A percentile compares a stretch with the other conserved stretches of the same genome.
Conservation (phyloP, 2,329 filamentous ascomycete genomes). For the Aquanectria penicillioides region DNA sequence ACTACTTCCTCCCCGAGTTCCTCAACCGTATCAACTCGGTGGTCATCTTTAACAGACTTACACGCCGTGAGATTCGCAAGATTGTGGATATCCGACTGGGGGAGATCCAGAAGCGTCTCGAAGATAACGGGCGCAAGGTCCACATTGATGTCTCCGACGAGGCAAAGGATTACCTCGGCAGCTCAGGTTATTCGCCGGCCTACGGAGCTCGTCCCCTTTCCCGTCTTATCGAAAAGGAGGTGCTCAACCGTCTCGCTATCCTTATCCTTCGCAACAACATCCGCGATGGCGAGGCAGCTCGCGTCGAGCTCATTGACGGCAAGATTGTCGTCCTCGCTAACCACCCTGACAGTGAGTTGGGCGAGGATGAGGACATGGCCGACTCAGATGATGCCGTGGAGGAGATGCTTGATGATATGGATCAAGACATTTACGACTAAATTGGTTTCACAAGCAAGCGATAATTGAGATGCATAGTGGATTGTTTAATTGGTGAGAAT, state of each 20-base stretch:
- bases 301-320: conserved; percentile 81
- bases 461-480: not conserved
- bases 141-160: conserved; percentile 82
- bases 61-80: conserved; percentile 86
- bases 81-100: conserved; percentile 90
- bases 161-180: conserved; percentile 92
- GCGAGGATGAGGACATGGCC: conserved; percentile 77
- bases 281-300: conserved; percentile 84
- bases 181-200: conserved; percentile 91
- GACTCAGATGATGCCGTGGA: conserved; percentile 79
- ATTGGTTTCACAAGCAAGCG: not conserved
- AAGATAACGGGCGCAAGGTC: conserved; percentile 85
- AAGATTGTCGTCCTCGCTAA: conserved; percentile 86
- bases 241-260: conserved; percentile 91
- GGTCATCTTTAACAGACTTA: conserved; percentile 98
- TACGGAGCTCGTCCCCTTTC: conserved; percentile 92
- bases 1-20: conserved; percentile 98
- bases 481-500: conserved; percentile 7
- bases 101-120: conserved; percentile 93
- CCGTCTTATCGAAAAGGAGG: conserved; percentile 95
- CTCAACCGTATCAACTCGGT: conserved; percentile 96
- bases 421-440: conserved; percentile 64
- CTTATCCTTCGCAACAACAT: conserved; percentile 88
- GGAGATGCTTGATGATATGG: conserved; percentile 72
- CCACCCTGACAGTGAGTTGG: conserved; percentile 71